Percentiles rank a stretch among this genome's conserved stretches.
phyloP scores from a whole-genome alignment of 2,329 filamentous ascomycete genomes.

The Curvularia hawaiiensis region DNA sequence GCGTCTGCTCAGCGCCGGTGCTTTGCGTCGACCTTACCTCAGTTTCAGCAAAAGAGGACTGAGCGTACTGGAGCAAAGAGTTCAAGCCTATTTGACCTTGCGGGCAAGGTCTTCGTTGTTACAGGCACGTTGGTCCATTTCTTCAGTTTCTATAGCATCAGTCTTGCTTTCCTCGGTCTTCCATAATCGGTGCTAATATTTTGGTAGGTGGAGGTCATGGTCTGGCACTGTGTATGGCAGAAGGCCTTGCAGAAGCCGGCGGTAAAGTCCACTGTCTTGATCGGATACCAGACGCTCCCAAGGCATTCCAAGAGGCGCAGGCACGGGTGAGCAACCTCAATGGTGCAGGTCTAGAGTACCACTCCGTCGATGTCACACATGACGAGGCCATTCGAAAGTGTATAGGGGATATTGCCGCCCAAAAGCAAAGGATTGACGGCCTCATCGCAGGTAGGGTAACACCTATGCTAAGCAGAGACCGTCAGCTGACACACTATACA shows the following conservation, averaged over 20 bases:
- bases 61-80: slow-evolving; percentile 24
- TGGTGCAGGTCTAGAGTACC: slow-evolving; percentile 70
- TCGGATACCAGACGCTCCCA: slow-evolving; percentile 59
- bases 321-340: slow-evolving; percentile 64
- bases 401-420: slow-evolving; percentile 69
- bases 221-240: slow-evolving; percentile 71
- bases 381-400: slow-evolving; percentile 67
- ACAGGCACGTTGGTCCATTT: slow-evolving; percentile 69
- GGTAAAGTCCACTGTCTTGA: slow-evolving; percentile 73
- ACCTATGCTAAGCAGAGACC: neutral
- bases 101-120: slow-evolving; percentile 51
- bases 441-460: slow-evolving; percentile 61
- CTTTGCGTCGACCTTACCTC: slow-evolving; percentile 17
- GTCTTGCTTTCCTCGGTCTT: neutral
- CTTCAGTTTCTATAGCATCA: slow-evolving; percentile 50
- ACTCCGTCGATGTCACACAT: slow-evolving; percentile 78
- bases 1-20: slow-evolving; percentile 13
- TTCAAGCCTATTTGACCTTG: slow-evolving; percentile 38
- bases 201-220: slow-evolving; percentile 69
- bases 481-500: slow-evolving; percentile 12
- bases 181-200: slow-evolving; percentile 39
- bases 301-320: slow-evolving; percentile 67
- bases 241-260: slow-evolving; percentile 75
- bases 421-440: slow-evolving; percentile 75
- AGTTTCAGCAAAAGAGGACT: slow-evolving; percentile 26